Conservation (phyloP, 1,139 yeast species). For the Eremothecium coryli region DNA sequence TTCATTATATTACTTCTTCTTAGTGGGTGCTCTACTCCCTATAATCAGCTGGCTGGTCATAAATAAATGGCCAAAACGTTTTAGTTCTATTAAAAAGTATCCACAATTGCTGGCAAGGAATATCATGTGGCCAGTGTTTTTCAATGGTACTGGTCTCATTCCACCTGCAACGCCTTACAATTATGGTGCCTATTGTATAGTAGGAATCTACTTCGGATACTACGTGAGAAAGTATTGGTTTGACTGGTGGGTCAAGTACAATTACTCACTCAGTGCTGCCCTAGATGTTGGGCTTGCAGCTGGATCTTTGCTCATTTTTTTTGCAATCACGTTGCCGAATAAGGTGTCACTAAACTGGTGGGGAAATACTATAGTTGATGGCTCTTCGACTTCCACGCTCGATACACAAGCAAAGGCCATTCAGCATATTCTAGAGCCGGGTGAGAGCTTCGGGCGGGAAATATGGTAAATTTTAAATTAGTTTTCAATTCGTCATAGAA, state of each 20-base stretch:
- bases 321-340: slow-evolving; percentile 34
- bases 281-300: slow-evolving; percentile 49
- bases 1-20: slow-evolving; percentile 37
- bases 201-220: slow-evolving; percentile 45
- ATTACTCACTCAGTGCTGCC: slow-evolving; percentile 50
- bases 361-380: slow-evolving; percentile 40
- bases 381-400: slow-evolving; percentile 3
- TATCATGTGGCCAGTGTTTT: slow-evolving; percentile 43
- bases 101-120: slow-evolving; percentile 39
- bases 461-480: not conserved
- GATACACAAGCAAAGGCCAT: not conserved
- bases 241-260: slow-evolving; percentile 61
- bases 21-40: slow-evolving; percentile 40
- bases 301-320: slow-evolving; percentile 41
- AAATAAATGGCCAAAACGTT: slow-evolving; percentile 41
- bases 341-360: slow-evolving; percentile 44
- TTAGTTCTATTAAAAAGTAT: slow-evolving; percentile 30
- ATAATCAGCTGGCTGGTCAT: slow-evolving; percentile 39
- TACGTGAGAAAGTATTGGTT: slow-evolving; percentile 42
- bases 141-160: slow-evolving; percentile 40
- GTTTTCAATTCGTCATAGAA: too few species aligned
- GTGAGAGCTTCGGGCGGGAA: not conserved
- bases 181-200: slow-evolving; percentile 40
- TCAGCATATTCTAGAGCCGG: not conserved
- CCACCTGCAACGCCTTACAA: slow-evolving; percentile 50